Conservation (phyloP, 768 basidiomycete species). For the Antrodiella citrinella region DNA sequence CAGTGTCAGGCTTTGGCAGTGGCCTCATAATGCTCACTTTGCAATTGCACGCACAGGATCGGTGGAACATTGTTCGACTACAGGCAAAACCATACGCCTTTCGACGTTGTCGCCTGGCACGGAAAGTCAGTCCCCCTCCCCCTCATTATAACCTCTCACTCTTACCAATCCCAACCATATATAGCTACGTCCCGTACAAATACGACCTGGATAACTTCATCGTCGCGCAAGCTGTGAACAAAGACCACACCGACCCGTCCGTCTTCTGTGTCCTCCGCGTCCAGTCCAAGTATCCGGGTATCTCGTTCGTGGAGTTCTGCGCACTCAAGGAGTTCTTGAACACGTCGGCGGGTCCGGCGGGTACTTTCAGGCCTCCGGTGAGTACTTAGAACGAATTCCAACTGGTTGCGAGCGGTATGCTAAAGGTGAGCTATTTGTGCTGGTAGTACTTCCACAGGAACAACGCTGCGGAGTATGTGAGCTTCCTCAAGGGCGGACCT, state of each 20-base stretch:
- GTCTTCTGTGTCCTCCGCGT: constrained; percentile 57
- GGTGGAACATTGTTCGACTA: constrained; percentile 42
- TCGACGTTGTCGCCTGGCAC: constrained; percentile 61
- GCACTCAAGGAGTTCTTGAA: constrained; percentile 56
- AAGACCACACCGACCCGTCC: constrained; percentile 59
- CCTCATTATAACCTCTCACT: not conserved
- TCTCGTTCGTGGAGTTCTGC: constrained; percentile 49
- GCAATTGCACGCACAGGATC: too few species aligned
- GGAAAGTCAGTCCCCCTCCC: constrained; percentile 37
- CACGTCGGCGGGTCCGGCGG: constrained; percentile 35
- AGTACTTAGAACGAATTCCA: constrained; percentile 13
- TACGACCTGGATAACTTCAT: constrained; percentile 52
- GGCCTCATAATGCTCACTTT: too few species aligned
- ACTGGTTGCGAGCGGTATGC: not conserved
- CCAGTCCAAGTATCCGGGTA: constrained; percentile 44
- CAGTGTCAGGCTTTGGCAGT: too few species aligned
- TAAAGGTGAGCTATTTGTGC: not conserved
- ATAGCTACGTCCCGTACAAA: constrained; percentile 55
- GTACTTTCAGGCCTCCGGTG: constrained; percentile 50
- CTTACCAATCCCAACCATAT: not conserved
- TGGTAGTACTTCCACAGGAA: constrained; percentile 58
- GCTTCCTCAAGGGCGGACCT: constrained; percentile 52
- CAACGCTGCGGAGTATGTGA: constrained; percentile 55
- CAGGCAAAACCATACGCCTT: constrained; percentile 50
- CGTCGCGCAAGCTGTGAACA: constrained; percentile 49